These are phyloP conservation scores for Heracleum sosnowskyi DNA, from an alignment of 129 eudicot species.

Conservation along the genomic window DNA sequence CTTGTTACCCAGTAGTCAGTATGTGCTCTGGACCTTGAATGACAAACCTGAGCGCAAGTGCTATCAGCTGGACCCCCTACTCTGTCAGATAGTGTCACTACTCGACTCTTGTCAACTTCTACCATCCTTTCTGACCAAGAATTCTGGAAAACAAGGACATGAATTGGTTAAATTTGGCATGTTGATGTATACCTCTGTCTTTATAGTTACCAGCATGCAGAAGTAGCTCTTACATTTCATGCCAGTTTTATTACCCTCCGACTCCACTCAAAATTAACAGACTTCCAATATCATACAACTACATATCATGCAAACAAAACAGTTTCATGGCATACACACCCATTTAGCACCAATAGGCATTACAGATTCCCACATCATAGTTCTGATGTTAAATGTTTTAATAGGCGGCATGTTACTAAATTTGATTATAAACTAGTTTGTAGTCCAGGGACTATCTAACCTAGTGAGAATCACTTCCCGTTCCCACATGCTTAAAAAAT, in stretches of 20 bases:
- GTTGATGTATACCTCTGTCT: background rate
- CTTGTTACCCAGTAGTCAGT: conserved; percentile 24
- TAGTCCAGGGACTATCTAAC: background rate
- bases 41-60: conserved; percentile 54
- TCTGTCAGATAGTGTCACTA: conserved; percentile 39
- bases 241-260: background rate
- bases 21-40: conserved; percentile 28
- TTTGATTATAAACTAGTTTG: background rate
- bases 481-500: too few species aligned
- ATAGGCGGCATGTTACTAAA: background rate
- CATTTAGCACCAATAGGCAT: background rate
- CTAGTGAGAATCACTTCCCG: background rate
- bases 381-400: background rate
- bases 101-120: conserved; percentile 54
- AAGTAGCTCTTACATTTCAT: background rate
- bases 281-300: background rate
- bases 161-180: background rate
- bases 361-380: background rate
- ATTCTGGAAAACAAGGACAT: conserved; percentile 35
- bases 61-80: conserved; percentile 48
- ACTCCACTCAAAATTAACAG: background rate
- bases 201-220: background rate
- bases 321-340: background rate
- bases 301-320: background rate
- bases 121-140: conserved; percentile 68